Base-by-base conservation (phyloP, 2,329 filamentous ascomycete genomes). In the Akanthomyces uredinophilus region DNA sequence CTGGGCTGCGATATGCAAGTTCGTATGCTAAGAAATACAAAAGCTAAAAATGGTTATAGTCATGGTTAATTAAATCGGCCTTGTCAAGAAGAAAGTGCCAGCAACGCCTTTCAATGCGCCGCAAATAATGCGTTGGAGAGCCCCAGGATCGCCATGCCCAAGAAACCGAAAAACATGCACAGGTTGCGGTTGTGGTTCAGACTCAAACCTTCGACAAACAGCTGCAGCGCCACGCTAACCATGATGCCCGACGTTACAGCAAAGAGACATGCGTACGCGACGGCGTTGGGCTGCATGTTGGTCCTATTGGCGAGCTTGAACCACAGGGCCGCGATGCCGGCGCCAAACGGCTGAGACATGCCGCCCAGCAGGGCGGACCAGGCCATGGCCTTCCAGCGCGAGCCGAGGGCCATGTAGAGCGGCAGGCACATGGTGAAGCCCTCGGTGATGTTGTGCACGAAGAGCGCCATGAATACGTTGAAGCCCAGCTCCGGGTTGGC, bases 361-460 rank as follows among this genome's bases (percentile, higher is more conserved):
- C 95, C 95, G 13, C 95, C 95, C 0, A 99, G 80, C 0, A 96
- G 73, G 11, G 90, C 88, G 5, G 90, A 88, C 87, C 91, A 96
- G 63, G 90, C 75, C 78, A 98, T 95, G 20, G 95, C 94, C 68
- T 87, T 89, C 71, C 85, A 78, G 51, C 92, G 88, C 63, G 87
- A 94, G 65, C 88, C 84, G 37, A 97, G 84, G 1, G 95, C 95
- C 70, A 99, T 90, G 75, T 96, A 99, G 0, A 99, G 81, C 0
- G 95, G 95, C 0, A 99, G 78, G 0, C 92, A 92, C 83, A 99
- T 89, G 65, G 93, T 91, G 72, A 98, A 98, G 1, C 95, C 95
- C 77, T 99, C 95, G 32, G 92, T 93, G 70, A 99, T 96, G 77
- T 98, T 99, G 81, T 99, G 95, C 63, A 99, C 94, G 72, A 96